Evolutionary conservation across 2,329 filamentous ascomycete genomes (phyloP).

Genomic region (Fusarium nurragi): DNA sequence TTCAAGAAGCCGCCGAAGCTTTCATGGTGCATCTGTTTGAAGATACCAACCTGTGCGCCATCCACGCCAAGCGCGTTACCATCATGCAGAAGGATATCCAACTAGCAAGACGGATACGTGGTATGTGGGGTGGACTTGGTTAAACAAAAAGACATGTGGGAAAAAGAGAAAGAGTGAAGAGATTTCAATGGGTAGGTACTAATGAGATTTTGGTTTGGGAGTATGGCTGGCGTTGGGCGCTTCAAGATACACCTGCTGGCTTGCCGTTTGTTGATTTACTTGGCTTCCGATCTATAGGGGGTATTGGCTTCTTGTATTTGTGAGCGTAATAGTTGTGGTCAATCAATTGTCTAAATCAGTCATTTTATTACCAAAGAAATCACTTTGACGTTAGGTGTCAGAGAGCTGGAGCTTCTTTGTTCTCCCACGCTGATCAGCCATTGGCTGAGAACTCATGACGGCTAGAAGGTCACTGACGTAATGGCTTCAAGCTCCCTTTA

Average conservation of each 20-base stretch:
- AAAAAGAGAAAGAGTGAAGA: background rate
- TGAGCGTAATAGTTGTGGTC: constrained; percentile 19
- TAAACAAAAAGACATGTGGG: constrained; percentile 44
- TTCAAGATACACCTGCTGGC: constrained; percentile 40
- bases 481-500: constrained; percentile 18
- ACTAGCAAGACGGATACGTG: constrained; percentile 82
- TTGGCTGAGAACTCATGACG: constrained; percentile 33
- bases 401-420: constrained; percentile 22
- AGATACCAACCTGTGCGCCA: constrained; percentile 83
- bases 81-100: constrained; percentile 99
- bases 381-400: background rate
- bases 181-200: constrained; percentile 5
- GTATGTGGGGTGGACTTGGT: constrained; percentile 77
- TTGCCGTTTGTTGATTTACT: constrained; percentile 23
- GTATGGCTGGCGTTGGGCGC: constrained; percentile 33
- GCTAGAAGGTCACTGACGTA: constrained; percentile 32
- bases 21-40: constrained; percentile 97
- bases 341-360: constrained; percentile 11
- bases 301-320: constrained; percentile 4
- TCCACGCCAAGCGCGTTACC: constrained; percentile 95
- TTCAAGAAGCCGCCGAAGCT: constrained; percentile 96
- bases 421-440: constrained; percentile 25
- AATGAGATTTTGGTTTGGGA: constrained; percentile 23
- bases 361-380: background rate
- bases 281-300: constrained; percentile 10